Base-by-base conservation (phyloP, 768 basidiomycete species). In the Suillus subalutaceus region DNA sequence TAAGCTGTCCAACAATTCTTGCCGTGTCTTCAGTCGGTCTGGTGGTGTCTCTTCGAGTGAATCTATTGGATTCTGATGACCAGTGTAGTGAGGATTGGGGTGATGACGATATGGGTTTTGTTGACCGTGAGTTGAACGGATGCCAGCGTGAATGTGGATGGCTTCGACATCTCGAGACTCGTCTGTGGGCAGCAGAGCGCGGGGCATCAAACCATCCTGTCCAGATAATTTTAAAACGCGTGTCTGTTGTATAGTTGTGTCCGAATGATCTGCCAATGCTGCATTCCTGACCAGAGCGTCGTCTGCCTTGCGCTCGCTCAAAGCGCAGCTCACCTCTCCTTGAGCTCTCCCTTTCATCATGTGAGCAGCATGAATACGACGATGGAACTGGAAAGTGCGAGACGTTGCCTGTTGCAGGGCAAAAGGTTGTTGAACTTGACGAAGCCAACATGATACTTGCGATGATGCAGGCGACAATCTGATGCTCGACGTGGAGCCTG, bases 401-500 rank as follows among this genome's bases (percentile, higher is more conserved):
- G 46, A 38, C 12, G 68, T 62, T 67, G 65, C 62, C 65, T 63
- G 67, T 40, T 23, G 38, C 52, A 61, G 66, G n/a, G 46, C 20
- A 30, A 65, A 72, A 61, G 64, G 62, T 41, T 35, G 65, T 40
- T 64, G 64, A 57, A 65, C 67, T 50, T 64, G 72, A 65, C 60
- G 67, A 63, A 69, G 67, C 55, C 72, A 74, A 75, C 78, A 81
- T 78, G 72, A 70, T 61, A 70, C 71, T 61, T 72, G 70, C n/a
- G 70, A 67, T 55, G 73, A 69, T 72, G 73, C 72, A 70, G 73
- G 75, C 74, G 79, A 76, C 69, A 80, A 77, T 81, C 77, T 81
- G 82, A 86, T 84, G 86, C 87, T 88, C 85, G 84, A 84, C 83
- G 86, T 88, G 86, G 89, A 90, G 87, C 86, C 90, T 88, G 87